phyloP scores from a whole-genome alignment of 2,329 filamentous ascomycete species.

The Ophiocordyceps camponoti-rufipedis region DNA sequence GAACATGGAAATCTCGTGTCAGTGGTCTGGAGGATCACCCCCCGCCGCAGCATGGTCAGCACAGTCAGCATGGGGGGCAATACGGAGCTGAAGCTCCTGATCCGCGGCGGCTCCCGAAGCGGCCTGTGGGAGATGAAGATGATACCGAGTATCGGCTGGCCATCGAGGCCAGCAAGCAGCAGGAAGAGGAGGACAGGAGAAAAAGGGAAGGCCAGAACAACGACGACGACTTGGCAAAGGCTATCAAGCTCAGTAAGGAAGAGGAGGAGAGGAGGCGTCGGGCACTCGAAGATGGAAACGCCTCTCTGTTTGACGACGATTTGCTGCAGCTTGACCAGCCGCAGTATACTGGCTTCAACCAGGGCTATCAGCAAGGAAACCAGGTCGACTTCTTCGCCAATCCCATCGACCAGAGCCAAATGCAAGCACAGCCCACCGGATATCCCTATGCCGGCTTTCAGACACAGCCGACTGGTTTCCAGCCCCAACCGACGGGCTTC shows the following conservation, averaged over 20 bases:
- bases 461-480: conserved; percentile 30
- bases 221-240: conserved; percentile 85
- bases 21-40: conserved; percentile 76
- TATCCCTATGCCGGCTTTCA: conserved; percentile 39
- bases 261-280: conserved; percentile 81
- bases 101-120: conserved; percentile 28
- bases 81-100: conserved; percentile 9
- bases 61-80: no score
- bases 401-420: conserved; percentile 59
- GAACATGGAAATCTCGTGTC: conserved; percentile 92
- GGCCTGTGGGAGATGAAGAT: conserved; percentile 50
- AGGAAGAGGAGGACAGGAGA: conserved; percentile 76
- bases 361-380: conserved; percentile 92
- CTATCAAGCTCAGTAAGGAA: conserved; percentile 83
- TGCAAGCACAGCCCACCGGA: conserved; percentile 68
- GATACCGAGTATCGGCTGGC: conserved; percentile 83
- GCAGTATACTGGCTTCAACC: conserved; percentile 80
- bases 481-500: conserved; percentile 18
- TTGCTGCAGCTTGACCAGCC: conserved; percentile 41
- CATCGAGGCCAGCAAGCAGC: conserved; percentile 84
- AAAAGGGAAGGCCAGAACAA: conserved; percentile 51
- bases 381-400: conserved; percentile 97
- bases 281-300: conserved; percentile 73
- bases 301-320: conserved; percentile 76
- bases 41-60: conserved; percentile 11